Percentiles rank a stretch among this genome's conserved stretches.
Evolutionary conservation across 371 early-diverging fungal species (phyloP).

Genomic region (Zopfochytrium polystomum): DNA sequence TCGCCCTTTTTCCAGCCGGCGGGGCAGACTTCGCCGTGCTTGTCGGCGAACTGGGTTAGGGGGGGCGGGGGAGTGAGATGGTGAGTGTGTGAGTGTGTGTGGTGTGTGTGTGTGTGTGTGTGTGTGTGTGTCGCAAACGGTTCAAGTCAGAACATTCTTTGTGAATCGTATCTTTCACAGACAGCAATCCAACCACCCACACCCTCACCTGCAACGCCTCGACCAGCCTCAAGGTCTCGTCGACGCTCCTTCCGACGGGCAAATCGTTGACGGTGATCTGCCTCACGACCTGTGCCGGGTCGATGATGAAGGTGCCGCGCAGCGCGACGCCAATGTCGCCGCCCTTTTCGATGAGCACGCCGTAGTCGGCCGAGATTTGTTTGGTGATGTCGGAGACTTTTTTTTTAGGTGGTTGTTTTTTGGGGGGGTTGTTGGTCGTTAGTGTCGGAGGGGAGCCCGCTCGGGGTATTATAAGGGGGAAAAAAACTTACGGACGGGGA

Average conservation of each 20-base stretch:
- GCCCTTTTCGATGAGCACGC: slow-evolving; percentile 70
- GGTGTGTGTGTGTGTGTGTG: no score
- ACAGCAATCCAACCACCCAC: neutral
- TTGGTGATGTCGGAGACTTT: slow-evolving; percentile 79
- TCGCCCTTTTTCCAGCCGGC: no score
- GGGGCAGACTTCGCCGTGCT: slow-evolving; percentile 67
- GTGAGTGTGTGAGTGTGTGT: no score
- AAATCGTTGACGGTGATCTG: slow-evolving; percentile 69
- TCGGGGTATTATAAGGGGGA: neutral
- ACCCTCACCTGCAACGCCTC: slow-evolving; percentile 76
- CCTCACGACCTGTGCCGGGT: slow-evolving; percentile 81
- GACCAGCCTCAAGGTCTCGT: slow-evolving; percentile 91
- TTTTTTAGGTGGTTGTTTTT: neutral
- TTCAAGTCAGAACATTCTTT: no score
- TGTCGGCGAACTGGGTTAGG: slow-evolving; percentile 71
- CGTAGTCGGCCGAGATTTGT: slow-evolving; percentile 69
- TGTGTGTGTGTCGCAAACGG: no score
- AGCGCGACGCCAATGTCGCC: slow-evolving; percentile 48
- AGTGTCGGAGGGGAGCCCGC: neutral
- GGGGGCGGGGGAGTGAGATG: no score
- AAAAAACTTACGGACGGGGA: slow-evolving; percentile 55
- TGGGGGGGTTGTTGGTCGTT: neutral
- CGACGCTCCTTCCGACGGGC: slow-evolving; percentile 83
- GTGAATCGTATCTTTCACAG: neutral
- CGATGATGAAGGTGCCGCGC: slow-evolving; percentile 80